Evolutionary conservation across 495 filamentous ascomycete species (phyloP), one percentile per base, ranked within the genome.

Genomic region (Schizothecium vesticola): DNA sequence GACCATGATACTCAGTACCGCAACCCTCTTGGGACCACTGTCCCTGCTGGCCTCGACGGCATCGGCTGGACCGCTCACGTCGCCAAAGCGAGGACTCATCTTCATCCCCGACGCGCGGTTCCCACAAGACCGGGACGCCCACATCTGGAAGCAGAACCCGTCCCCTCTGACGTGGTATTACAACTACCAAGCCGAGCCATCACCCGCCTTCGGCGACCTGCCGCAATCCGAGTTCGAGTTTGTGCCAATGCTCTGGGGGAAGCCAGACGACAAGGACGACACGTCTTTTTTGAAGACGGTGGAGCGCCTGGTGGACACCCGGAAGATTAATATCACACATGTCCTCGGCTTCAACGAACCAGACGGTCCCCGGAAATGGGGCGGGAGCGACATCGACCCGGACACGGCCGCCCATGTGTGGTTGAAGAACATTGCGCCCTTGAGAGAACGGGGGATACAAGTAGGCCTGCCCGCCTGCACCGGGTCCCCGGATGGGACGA

Each of bases 201-300:
- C 88, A 11, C 56, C 81, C 0, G 76, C 76, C 26, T 87, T 83
- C 77, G 63, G 73, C 29, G 77, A 78, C 64, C 63, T 76, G 58
- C 57, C 79, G 9, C 78, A 86, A 70, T 70, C 76, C 71, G 66
- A 80, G 0, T 84, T 92, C 69, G 79, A 91, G 73, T 94, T 92
- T 72, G 89, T 94, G n/a, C 91, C 91, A 31, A 92, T 92, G 91
- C 83, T 92, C 31, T 93, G 88, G 89, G 90, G 90, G 29, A 77
- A 78, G 9, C 79, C 79, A 3, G 24, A 66, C 21, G 66, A 74
- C n/a, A 73, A 80, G 59, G 77, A 75, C 71, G 81, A 85, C 64
- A 86, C 79, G 7, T 74, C 82, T 12, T 91, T 91, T 76, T 77
- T 86, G 31, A 77, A 83, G 59, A 80, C 78, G 19, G 81, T 92